Evolutionary conservation across 768 basidiomycete species (phyloP).

Genomic region (Lentinula aciculospora): DNA sequence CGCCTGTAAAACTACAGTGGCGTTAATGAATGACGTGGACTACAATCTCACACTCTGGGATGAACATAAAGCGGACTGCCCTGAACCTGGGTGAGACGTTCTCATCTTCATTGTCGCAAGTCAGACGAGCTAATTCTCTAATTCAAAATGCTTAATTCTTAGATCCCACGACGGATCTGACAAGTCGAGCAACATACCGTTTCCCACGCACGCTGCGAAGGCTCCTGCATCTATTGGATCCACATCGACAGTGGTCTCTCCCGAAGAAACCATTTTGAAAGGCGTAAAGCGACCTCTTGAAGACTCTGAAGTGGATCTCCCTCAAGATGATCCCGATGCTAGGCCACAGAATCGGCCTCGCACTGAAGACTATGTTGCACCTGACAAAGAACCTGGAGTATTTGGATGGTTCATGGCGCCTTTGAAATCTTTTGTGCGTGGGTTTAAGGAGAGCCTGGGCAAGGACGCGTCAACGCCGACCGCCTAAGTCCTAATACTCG

Average conservation of each 20-base stretch:
- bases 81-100: slow-evolving; percentile 15
- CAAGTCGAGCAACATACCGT: not conserved
- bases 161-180: slow-evolving; percentile 1
- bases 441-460: slow-evolving; percentile 58
- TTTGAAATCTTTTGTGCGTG: slow-evolving; percentile 58
- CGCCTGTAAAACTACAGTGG: slow-evolving; percentile 40
- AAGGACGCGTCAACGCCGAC: slow-evolving; percentile 1
- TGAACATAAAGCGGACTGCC: slow-evolving; percentile 53
- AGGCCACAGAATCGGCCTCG: slow-evolving; percentile 49
- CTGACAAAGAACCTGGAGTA: slow-evolving; percentile 36
- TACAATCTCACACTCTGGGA: slow-evolving; percentile 60
- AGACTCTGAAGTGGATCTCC: slow-evolving; percentile 13
- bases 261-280: not conserved
- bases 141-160: not conserved
- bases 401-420: slow-evolving; percentile 60
- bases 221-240: slow-evolving; percentile 6
- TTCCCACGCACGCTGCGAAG: slow-evolving; percentile 5
- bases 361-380: slow-evolving; percentile 37
- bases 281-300: slow-evolving; percentile 8
- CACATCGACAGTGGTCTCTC: slow-evolving; percentile 12
- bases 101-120: not conserved
- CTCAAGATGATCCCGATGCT: slow-evolving; percentile 32
- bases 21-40: slow-evolving; percentile 43
- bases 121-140: not conserved
- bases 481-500: not conserved